These are phyloP conservation scores for Sideroxylon spinosum DNA, from an alignment of 179 eudicot species.

Conservation along the genomic window DNA sequence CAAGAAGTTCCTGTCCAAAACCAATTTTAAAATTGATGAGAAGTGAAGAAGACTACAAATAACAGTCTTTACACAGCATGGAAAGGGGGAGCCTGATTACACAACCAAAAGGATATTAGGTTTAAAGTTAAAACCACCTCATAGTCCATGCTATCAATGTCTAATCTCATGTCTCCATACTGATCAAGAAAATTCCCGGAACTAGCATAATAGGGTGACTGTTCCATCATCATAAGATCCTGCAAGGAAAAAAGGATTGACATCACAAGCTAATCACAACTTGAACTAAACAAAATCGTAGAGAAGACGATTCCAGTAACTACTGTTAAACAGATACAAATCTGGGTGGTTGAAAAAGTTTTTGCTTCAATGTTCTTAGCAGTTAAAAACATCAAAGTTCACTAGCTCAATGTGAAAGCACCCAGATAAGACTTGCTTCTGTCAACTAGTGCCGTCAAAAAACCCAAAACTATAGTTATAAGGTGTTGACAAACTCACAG, in stretches of 20 bases:
- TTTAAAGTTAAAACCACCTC: slow-evolving; percentile 43
- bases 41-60: not conserved
- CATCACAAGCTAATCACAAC: slow-evolving; percentile 6
- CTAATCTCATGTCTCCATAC: slow-evolving; percentile 72
- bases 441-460: not conserved
- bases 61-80: not conserved
- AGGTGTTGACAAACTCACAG: not conserved
- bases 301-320: not conserved
- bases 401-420: not conserved
- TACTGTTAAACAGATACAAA: not conserved
- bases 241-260: slow-evolving; percentile 20
- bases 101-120: not conserved
- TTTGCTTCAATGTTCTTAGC: not conserved
- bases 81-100: not conserved
- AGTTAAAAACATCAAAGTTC: not conserved
- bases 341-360: not conserved
- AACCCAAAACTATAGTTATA: not conserved
- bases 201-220: slow-evolving; percentile 40
- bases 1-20: slow-evolving; percentile 38
- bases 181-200: slow-evolving; percentile 50
- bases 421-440: not conserved
- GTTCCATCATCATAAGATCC: slow-evolving; percentile 54
- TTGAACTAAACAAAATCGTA: slow-evolving; percentile 4
- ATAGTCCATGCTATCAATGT: slow-evolving; percentile 74
- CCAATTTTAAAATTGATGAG: not conserved